phyloP scores from a whole-genome alignment of 768 basidiomycete genomes.

The Sporobolomyces roseus region DNA sequence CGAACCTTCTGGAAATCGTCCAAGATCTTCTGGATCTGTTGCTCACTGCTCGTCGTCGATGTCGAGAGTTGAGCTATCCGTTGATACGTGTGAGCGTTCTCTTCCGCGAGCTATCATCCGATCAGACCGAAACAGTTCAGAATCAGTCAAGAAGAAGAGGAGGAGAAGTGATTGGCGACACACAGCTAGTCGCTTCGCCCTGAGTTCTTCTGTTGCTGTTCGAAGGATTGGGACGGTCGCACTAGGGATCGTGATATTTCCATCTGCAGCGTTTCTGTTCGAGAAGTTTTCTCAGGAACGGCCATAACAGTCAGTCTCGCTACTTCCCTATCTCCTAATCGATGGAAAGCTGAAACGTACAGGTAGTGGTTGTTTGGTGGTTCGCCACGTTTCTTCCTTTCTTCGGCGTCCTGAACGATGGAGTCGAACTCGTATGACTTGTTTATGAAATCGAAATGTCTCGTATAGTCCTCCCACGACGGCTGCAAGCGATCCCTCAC shows the following conservation, averaged over 20 bases:
- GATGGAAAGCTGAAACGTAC: no score
- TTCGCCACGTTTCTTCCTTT: constrained; percentile 6
- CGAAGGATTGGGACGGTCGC: constrained; percentile 16
- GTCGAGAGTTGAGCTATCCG: not conserved
- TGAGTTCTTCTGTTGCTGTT: not conserved
- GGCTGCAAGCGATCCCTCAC: not conserved
- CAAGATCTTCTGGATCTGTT: constrained; percentile 28
- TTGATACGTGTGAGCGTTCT: constrained; percentile 6
- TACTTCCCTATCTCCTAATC: no score
- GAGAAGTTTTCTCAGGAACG: not conserved
- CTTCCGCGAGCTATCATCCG: constrained; percentile 9
- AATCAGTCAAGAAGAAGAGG: not conserved
- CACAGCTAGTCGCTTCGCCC: constrained; percentile 18
- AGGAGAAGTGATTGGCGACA: not conserved
- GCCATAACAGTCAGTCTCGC: not conserved
- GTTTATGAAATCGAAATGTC: not conserved
- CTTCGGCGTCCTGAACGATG: constrained; percentile 5
- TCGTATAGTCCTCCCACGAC: constrained; percentile 27
- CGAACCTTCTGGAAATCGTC: constrained; percentile 10
- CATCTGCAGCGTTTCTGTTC: constrained; percentile 20
- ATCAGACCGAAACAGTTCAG: not conserved
- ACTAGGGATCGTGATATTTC: constrained; percentile 16
- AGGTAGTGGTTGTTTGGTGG: not conserved
- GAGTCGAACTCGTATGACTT: constrained; percentile 25
- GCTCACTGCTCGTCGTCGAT: not conserved